Evolutionary conservation across 1,284 basidiomycete species (phyloP), one percentile per base, ranked within the genome.

Genomic region (Trichosporon sp.): DNA sequence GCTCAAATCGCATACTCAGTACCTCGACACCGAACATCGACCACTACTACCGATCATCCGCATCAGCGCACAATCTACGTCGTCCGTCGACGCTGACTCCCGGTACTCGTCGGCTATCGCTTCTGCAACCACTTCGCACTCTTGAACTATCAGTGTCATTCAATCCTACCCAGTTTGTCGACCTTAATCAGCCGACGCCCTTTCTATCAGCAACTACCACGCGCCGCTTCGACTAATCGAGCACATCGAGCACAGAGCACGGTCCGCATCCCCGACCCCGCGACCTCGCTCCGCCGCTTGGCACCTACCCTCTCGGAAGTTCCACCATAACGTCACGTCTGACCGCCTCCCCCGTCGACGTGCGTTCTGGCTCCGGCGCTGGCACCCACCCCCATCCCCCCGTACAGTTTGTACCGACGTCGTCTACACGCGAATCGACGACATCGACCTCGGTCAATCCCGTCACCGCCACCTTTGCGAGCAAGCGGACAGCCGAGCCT

Each of bases 311-410:
- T 63, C 59, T n/a, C 59, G 32, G 59, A 63, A 32, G 59, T 63
- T 63, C 56, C 59, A 63, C 32, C 59, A 63, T 63, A 63, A 63
- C 59, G 59, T 63, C 59, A 63, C 59, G 59, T 63, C 31, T 63
- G 59, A 63, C 59, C 12, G 2, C 31, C 59, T 35, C 59, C 16
- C 59, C 59, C 31, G 59, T 63, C 59, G 59, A 63, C 59, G 59
- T 63, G 59, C 59, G 59, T 63, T 63, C 59, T 63, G 59, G 59
- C 59, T 63, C 59, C 21, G 59, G 59, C 56, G 31, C 59, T 63
- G 31, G 59, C 59, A 63, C 31, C 16, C 59, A n/a, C 32, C 59
- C 59, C 31, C 59, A 63, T n/a, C 59, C 59, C 2, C 59, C 59
- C 32, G 31, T 63, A 8, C 59, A 63, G 21, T 63, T 63, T 21